Conservation (phyloP, 1,284 basidiomycete species). For the Hortiboletus rubellus region DNA sequence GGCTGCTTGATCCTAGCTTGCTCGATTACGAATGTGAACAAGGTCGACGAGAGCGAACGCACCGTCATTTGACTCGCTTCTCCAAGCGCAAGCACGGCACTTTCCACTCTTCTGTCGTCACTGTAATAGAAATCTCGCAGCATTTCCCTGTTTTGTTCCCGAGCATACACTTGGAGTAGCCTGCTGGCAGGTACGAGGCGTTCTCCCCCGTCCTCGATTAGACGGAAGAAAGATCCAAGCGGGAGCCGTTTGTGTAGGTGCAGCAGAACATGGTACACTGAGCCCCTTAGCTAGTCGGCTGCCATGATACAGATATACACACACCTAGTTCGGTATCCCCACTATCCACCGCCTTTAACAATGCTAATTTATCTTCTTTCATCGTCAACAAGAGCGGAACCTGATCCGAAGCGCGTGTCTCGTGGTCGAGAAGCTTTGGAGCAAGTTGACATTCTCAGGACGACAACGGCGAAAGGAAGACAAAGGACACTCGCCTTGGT, state of each 20-base stretch:
- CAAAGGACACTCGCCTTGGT: conserved; percentile 63
- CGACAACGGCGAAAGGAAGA: neutral
- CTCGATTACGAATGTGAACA: conserved; percentile 3
- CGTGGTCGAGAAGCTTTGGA: conserved; percentile 84
- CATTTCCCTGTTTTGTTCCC: conserved; percentile 89
- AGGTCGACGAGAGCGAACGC: conserved; percentile 22
- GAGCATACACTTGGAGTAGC: conserved; percentile 84
- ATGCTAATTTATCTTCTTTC: conserved; percentile 90
- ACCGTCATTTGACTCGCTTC: conserved; percentile 72
- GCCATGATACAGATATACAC: conserved; percentile 19
- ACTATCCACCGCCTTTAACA: conserved; percentile 90
- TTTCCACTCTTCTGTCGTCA: conserved; percentile 93
- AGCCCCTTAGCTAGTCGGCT: neutral
- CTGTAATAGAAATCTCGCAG: conserved; percentile 97
- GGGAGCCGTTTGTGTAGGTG: conserved; percentile 82
- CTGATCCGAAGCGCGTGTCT: conserved; percentile 87
- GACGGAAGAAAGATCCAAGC: conserved; percentile 91
- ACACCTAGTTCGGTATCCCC: conserved; percentile 93
- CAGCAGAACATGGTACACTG: conserved; percentile 89
- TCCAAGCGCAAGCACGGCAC: conserved; percentile 81
- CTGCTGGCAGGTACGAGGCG: conserved; percentile 70
- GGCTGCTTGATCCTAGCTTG: conserved; percentile 63
- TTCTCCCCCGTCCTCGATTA: conserved; percentile 87
- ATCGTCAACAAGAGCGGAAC: conserved; percentile 91
- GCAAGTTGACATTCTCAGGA: neutral